Evolutionary conservation across 306 rosid genomes (phyloP).

Genomic region (Fragaria ananassa): DNA sequence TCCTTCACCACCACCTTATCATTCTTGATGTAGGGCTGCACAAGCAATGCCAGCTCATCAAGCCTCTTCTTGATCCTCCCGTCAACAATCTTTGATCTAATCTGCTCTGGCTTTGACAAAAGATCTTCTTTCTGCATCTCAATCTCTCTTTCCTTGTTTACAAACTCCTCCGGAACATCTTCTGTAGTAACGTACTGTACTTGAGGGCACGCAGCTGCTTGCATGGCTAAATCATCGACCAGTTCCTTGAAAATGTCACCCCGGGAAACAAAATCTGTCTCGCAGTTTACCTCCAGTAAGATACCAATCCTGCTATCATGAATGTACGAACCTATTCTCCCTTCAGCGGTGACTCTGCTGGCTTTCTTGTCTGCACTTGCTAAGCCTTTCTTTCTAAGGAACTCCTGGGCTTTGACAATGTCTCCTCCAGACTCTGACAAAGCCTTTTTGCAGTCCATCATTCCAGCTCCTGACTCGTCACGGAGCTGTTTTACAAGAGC

Average conservation of each 20-base stretch:
- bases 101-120: slow-evolving; percentile 88
- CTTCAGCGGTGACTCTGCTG: slow-evolving; percentile 89
- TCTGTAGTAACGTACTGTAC: slow-evolving; percentile 67
- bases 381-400: slow-evolving; percentile 88
- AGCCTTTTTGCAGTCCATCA: slow-evolving; percentile 99
- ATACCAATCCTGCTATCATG: slow-evolving; percentile 93
- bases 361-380: slow-evolving; percentile 97
- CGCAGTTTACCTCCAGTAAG: slow-evolving; percentile 85
- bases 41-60: slow-evolving; percentile 86
- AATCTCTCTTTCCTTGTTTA: slow-evolving; percentile 77
- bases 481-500: slow-evolving; percentile 93
- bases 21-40: slow-evolving; percentile 89
- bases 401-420: slow-evolving; percentile 75
- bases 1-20: slow-evolving; percentile 85
- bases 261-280: slow-evolving; percentile 95
- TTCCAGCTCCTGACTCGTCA: slow-evolving; percentile 98
- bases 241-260: slow-evolving; percentile 93
- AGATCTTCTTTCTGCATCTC: slow-evolving; percentile 99
- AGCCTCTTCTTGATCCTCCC: slow-evolving; percentile 94
- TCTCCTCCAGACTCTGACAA: slow-evolving; percentile 78
- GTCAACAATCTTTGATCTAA: slow-evolving; percentile 83
- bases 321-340: slow-evolving; percentile 88
- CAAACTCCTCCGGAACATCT: slow-evolving; percentile 76
- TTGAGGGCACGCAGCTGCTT: slow-evolving; percentile 97
- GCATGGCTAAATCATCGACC: slow-evolving; percentile 97